A percentile compares a stretch with the other conserved stretches of the same genome.
Conservation (phyloP, 1,139 yeast species). For the Ogataea hybrid region DNA sequence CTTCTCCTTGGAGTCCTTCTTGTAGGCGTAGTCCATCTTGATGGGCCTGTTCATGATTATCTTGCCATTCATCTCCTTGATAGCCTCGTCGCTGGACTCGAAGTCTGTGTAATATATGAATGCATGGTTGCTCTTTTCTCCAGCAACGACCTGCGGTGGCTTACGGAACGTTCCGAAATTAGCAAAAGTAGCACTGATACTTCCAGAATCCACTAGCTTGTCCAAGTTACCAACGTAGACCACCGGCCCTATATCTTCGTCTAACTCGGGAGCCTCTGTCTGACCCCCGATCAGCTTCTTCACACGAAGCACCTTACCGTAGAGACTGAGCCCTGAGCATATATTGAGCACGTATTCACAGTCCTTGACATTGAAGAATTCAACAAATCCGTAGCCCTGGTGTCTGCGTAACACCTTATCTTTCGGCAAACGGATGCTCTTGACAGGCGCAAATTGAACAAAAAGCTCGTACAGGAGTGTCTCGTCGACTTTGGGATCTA, state of each 20-base stretch:
- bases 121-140: slow-evolving; percentile 46
- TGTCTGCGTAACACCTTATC: slow-evolving; percentile 70
- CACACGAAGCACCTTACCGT: slow-evolving; percentile 62
- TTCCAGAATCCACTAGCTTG: slow-evolving; percentile 62
- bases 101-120: slow-evolving; percentile 56
- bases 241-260: slow-evolving; percentile 60
- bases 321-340: slow-evolving; percentile 61
- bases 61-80: slow-evolving; percentile 66
- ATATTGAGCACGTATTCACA: slow-evolving; percentile 68
- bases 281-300: slow-evolving; percentile 33
- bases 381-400: slow-evolving; percentile 90
- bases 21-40: slow-evolving; percentile 67
- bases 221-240: slow-evolving; percentile 72
- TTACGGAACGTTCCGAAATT: slow-evolving; percentile 64
- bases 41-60: slow-evolving; percentile 66
- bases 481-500: slow-evolving; percentile 73
- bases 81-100: slow-evolving; percentile 69
- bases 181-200: slow-evolving; percentile 58
- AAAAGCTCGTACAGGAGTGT: slow-evolving; percentile 73
- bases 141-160: slow-evolving; percentile 47
- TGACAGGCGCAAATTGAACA: slow-evolving; percentile 81
- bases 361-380: slow-evolving; percentile 58
- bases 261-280: slow-evolving; percentile 23
- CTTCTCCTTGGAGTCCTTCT: slow-evolving; percentile 53
- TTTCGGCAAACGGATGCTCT: slow-evolving; percentile 69